A percentile compares a stretch with the other conserved stretches of the same genome.
Evolutionary conservation across 2,329 filamentous ascomycete species (phyloP).

Genomic region (Lizonia empirigonia): DNA sequence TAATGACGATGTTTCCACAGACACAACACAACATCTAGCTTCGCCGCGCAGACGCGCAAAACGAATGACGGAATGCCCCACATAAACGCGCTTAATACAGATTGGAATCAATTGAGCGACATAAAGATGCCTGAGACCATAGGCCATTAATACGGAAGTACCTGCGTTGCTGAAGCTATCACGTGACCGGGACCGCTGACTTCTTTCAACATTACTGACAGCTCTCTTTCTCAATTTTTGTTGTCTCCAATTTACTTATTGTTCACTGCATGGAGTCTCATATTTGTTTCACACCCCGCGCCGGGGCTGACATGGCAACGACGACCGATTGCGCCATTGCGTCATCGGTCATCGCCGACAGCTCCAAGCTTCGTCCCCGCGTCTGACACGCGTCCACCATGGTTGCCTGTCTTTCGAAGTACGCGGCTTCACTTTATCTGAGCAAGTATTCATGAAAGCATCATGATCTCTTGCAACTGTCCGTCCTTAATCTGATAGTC

Average conservation of each 20-base stretch:
- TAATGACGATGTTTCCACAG: conserved; percentile 12
- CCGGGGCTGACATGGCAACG: conserved; percentile 7
- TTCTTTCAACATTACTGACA: too few species aligned
- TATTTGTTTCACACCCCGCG: not conserved
- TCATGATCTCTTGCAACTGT: not conserved
- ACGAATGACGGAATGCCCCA: conserved; percentile 1
- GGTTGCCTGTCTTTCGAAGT: conserved; percentile 4
- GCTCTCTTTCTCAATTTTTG: too few species aligned
- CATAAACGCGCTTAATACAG: not conserved
- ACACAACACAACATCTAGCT: not conserved
- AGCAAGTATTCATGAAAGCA: not conserved
- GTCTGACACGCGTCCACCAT: conserved; percentile 10
- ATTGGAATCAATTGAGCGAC: not conserved
- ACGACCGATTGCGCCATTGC: conserved; percentile 10
- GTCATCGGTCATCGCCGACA: conserved; percentile 13
- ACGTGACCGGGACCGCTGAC: conserved; percentile 1
- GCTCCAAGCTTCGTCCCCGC: conserved; percentile 3
- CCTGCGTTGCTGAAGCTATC: too few species aligned
- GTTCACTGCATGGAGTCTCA: too few species aligned
- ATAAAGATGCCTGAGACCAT: not conserved
- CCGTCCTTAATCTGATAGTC: not conserved
- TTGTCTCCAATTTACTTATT: too few species aligned
- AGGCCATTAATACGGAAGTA: too few species aligned
- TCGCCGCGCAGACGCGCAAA: not conserved
- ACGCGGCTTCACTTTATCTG: not conserved